Base-by-base conservation (phyloP, 75 land plant genomes). In the Selaginella tamariscina region DNA sequence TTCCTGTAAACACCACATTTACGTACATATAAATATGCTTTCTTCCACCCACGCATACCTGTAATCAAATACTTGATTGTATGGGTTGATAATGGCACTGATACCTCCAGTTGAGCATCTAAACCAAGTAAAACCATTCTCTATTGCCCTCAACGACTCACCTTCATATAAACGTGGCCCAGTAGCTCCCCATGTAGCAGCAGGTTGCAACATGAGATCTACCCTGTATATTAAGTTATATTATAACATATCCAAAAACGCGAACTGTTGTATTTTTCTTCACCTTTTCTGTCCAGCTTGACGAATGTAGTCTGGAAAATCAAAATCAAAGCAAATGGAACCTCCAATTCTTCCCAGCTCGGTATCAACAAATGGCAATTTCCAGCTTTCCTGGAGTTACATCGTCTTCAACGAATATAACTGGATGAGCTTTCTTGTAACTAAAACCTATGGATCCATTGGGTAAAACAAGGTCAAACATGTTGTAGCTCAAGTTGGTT, bases 41-140 rank as follows among this genome's bases (percentile, higher is more conserved):
- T n/a, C 68, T 33, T 67, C 68, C 68, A 33, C 33, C 54, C 68
- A 32, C 20, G n/a, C 27, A 54, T 27, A 68, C 70, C 70, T 68
- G 70, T 68, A 68, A 44, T 68, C 70, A 28, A 68, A 29, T 26
- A 54, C 57, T 22, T 54, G 56, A 26, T 49, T 22, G 27, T 27
- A 68, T 55, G 70, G 70, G 27, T 33, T 23, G 21, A 68, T 57
- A 54, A 68, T 57, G 28, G 54, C 70, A 11, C 57, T 49, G 2
- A 68, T 31, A 18, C 70, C 70, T 24, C 27, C 70, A 44, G 70
- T 32, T 1, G 70, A 54, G 59, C 70, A 68, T 20, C 70, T 56
- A n/a, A 68, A 28, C 70, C 32, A 54, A 18, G 57, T 68, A 24
- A 68, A 68, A 31, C 70, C 70, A 68, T 68, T 68, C 59, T 68